Percentiles rank a stretch among this genome's conserved stretches.
Evolutionary conservation across 2,329 filamentous ascomycete species (phyloP).

Genomic region (Neonectria ditissima): DNA sequence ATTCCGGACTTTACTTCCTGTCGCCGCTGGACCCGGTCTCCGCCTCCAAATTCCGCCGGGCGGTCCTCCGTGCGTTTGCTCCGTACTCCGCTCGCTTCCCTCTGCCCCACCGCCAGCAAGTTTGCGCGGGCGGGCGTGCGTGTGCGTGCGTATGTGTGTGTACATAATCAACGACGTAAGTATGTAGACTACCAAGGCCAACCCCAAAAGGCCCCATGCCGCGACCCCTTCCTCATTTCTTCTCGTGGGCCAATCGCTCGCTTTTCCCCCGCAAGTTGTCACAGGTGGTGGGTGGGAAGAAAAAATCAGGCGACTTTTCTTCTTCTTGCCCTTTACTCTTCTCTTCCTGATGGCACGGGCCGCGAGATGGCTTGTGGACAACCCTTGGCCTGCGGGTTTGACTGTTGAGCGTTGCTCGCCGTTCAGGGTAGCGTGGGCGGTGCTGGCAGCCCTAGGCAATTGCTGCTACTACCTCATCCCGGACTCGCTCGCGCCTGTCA

Average conservation of each 20-base stretch:
- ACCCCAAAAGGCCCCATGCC: background rate
- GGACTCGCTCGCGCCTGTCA: background rate
- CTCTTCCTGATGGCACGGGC: constrained; percentile 7
- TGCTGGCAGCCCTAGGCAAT: background rate
- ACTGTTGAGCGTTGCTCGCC: background rate
- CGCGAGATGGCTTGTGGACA: constrained; percentile 14
- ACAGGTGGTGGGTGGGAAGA: no score
- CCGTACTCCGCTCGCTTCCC: background rate
- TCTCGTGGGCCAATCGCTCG: constrained; percentile 10
- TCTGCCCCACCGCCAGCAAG: background rate
- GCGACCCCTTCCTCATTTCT: constrained; percentile 23
- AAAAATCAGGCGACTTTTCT: constrained; percentile 28
- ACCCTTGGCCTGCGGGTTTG: background rate
- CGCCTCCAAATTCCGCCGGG: background rate
- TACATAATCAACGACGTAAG: background rate
- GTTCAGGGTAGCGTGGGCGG: background rate
- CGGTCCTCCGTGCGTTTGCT: background rate
- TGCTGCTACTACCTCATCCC: background rate
- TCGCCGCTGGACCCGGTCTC: background rate
- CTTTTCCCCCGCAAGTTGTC: constrained; percentile 1
- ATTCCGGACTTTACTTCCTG: background rate
- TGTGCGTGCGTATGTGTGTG: no score
- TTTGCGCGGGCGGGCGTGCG: background rate
- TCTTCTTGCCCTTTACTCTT: background rate
- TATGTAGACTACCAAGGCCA: background rate